phyloP scores from a whole-genome alignment of 495 filamentous ascomycete genomes.

The Podospora sp. region DNA sequence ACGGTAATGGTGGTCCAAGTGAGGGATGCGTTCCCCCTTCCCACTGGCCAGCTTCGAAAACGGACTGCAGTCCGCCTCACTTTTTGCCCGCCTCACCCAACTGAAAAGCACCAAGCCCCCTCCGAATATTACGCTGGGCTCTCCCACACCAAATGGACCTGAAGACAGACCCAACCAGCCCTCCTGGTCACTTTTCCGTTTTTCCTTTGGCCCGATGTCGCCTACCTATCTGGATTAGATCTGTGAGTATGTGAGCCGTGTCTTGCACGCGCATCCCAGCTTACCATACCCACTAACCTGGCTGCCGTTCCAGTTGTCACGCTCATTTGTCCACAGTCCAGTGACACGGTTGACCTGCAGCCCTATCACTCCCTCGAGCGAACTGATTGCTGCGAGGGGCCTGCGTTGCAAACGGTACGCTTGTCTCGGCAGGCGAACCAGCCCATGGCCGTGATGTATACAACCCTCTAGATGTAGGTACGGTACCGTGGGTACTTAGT shows the following conservation, averaged over 20 bases:
- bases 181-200: background rate
- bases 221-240: background rate
- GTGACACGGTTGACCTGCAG: constrained; percentile 30
- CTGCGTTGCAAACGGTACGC: background rate
- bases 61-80: constrained; percentile 34
- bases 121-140: background rate
- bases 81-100: constrained; percentile 20
- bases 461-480: too few species aligned
- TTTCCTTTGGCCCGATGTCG: constrained; percentile 6
- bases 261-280: background rate
- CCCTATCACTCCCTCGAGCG: constrained; percentile 29
- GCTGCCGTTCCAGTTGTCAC: background rate
- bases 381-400: background rate
- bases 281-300: constrained; percentile 5
- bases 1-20: constrained; percentile 23
- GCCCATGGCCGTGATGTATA: background rate
- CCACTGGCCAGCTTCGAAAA: constrained; percentile 25
- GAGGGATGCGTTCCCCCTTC: constrained; percentile 6
- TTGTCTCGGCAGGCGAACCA: background rate
- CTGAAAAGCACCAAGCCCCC: constrained; percentile 3
- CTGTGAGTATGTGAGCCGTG: background rate
- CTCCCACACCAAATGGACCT: background rate
- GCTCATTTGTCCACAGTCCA: constrained; percentile 21
- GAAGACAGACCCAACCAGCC: constrained; percentile 6
- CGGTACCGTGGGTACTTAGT: too few species aligned